Percentiles rank a stretch among this genome's conserved stretches.
These are phyloP conservation scores for Wickerhamiella galacta DNA, from an alignment of 805 yeast species.

Conservation along the genomic window DNA sequence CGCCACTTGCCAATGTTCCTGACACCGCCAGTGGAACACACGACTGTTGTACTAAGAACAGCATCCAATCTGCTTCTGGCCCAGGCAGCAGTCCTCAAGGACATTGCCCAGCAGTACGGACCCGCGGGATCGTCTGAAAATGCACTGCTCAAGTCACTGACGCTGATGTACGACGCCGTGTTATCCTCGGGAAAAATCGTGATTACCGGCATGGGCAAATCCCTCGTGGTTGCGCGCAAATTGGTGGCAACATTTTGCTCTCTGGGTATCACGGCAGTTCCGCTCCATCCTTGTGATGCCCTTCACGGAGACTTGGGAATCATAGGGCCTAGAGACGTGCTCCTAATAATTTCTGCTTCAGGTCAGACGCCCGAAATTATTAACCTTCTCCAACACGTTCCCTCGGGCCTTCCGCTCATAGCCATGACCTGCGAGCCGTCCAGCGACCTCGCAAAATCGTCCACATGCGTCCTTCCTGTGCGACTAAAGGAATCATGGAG, in stretches of 20 bases:
- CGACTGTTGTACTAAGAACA: constrained; percentile 24
- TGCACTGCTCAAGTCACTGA: constrained; percentile 19
- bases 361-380: constrained; percentile 72
- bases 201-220: constrained; percentile 72
- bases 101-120: constrained; percentile 17
- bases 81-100: constrained; percentile 24
- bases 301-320: constrained; percentile 81
- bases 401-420: constrained; percentile 35
- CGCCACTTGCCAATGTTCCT: too few relatives aligned
- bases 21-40: constrained; percentile 27
- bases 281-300: constrained; percentile 74
- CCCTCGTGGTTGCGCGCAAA: constrained; percentile 62
- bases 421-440: constrained; percentile 45
- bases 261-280: constrained; percentile 47
- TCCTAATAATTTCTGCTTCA: constrained; percentile 57
- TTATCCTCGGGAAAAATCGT: constrained; percentile 50
- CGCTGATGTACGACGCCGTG: constrained; percentile 25
- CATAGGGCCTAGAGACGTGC: constrained; percentile 36
- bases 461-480: constrained; percentile 42
- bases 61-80: constrained; percentile 21
- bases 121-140: constrained; percentile 13
- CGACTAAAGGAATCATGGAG: constrained; percentile 39
- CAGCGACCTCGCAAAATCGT: constrained; percentile 37
- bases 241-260: constrained; percentile 72
- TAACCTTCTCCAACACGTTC: constrained; percentile 38